These are phyloP conservation scores for Melanogaster broomeanus DNA, from an alignment of 768 basidiomycete species.

Conservation along the genomic window DNA sequence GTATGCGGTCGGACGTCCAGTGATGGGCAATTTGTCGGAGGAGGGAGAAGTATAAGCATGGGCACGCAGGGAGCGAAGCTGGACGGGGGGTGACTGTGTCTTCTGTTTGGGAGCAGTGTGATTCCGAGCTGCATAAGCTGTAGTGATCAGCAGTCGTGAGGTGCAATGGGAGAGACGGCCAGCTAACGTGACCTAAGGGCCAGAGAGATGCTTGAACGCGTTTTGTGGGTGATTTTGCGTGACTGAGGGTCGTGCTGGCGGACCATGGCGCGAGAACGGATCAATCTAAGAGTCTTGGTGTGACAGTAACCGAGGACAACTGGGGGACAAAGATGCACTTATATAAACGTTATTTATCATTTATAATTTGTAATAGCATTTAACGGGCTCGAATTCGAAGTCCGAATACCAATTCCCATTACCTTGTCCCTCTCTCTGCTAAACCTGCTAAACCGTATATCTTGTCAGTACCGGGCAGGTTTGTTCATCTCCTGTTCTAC, in stretches of 20 bases:
- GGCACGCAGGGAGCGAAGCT: not conserved
- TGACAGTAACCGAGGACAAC: no score
- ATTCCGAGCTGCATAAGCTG: not conserved
- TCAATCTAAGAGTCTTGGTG: no score
- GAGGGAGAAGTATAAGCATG: not conserved
- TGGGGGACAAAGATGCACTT: no score
- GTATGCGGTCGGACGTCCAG: not conserved
- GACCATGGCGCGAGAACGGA: not conserved
- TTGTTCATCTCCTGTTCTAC: constrained; percentile 9
- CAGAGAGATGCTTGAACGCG: constrained; percentile 1
- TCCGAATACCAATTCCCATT: constrained; percentile 37
- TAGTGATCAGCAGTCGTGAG: not conserved
- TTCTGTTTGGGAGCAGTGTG: not conserved
- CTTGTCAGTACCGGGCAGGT: constrained; percentile 8
- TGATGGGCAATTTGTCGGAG: not conserved
- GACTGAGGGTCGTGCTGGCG: not conserved
- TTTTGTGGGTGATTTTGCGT: not conserved
- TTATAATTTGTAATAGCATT: no score
- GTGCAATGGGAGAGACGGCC: not conserved
- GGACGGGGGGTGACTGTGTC: not conserved
- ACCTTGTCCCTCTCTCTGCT: constrained; percentile 6
- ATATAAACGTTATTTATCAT: no score
- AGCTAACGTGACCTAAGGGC: constrained; percentile 4
- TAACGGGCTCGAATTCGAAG: no score
- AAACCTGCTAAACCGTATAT: not conserved